Base-by-base conservation (phyloP, 352 stramenopile species). In the Phytophthora megakarya region DNA sequence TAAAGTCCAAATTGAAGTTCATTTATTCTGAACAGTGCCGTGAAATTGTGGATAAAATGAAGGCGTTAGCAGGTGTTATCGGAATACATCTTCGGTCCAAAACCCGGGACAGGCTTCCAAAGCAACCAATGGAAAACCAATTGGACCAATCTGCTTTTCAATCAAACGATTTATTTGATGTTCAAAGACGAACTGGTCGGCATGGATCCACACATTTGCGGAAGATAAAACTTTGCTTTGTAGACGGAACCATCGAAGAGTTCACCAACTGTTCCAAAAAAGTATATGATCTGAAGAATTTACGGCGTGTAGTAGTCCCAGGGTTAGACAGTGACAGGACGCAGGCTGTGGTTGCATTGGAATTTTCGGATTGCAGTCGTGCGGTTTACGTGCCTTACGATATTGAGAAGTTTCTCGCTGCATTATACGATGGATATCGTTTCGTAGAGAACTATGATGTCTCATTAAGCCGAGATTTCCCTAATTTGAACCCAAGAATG, bases 1-100 rank as follows among this genome's bases (percentile, higher is more conserved):
- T 84, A 13, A 83, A 84, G 47, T 75, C 74, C n/a, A 90, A 90
- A 47, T 26, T 86, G 33, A 81, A 86, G 48, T 92, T 90, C 46
- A 55, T 94, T 13, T 92, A 92, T 51, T 90, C 81, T 0, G 83
- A 90, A 26, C 78, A 89, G 32, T 74, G 64, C 19, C 63, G 65
- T 11, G 64, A 79, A 21, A 89, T 94, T 11, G 42, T 92, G 6
- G 66, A 88, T 23, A 88, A 84, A 54, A 76, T 92, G 59, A 80
- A 75, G 35, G 62, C 76, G 11, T 65, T 92, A 15, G 78, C 85
- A 42, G 85, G 85, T 38, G 67, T 87, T 21, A 84, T 94, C 23
- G 85, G 85, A 5, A 86, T 90, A 10, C 71, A 76, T 50, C 54
- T 94, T 32, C 52, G 43, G 10, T 67, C 67, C 3, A 72, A 62